Base-by-base conservation (phyloP, 805 yeast genomes). In the Wickerhamomyces kurtzmanii region DNA sequence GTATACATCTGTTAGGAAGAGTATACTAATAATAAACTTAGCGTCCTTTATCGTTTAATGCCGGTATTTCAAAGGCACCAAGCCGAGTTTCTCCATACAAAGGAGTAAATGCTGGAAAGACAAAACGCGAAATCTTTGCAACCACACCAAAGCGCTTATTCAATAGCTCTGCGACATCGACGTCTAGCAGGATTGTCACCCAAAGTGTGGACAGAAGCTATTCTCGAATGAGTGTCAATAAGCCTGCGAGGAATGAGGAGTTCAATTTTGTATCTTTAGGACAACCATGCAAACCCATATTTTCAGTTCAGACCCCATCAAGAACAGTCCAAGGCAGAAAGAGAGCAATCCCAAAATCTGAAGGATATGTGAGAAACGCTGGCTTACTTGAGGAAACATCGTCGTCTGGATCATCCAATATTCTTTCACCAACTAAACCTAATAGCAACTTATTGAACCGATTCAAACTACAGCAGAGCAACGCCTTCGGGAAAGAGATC, bases 121-220 rank as follows among this genome's bases (percentile, higher is more conserved):
- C 42, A 2, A 27, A 38, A 0, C 23, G 23, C 4, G 39, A 39
- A 26, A 37, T 42, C 6, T 42, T 38, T 18, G 42, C 47, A 6
- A 28, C 39, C 4, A 53, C 59, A 0, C 61, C 61, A 6, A 43
- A 39, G 17, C 39, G 58, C 26, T 23, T 52, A 15, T 24, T 28
- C 8, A 22, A 12, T 11, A 28, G 35, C 14, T 23, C 43, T 40
- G 4, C 48, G 47, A 14, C 37, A 39, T 11, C 39, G 35, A 33
- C 16, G 36, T 35, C 23, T 24, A 30, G 6, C 27, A 39, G 6
- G 9, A 35, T 26, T 16, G 21, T 28, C 6, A 39, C 51, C 4
- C 51, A 44, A 16, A 55, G 57, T 23, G 49, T 42, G 10, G 58
- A 53, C 32, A 47, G 42, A 9, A 37, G 38, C 3, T 15, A 27